A percentile compares a stretch with the other conserved stretches of the same genome.
Conservation (phyloP, 2,329 filamentous ascomycete genomes). For the Aspergillus pseudoglaucus region DNA sequence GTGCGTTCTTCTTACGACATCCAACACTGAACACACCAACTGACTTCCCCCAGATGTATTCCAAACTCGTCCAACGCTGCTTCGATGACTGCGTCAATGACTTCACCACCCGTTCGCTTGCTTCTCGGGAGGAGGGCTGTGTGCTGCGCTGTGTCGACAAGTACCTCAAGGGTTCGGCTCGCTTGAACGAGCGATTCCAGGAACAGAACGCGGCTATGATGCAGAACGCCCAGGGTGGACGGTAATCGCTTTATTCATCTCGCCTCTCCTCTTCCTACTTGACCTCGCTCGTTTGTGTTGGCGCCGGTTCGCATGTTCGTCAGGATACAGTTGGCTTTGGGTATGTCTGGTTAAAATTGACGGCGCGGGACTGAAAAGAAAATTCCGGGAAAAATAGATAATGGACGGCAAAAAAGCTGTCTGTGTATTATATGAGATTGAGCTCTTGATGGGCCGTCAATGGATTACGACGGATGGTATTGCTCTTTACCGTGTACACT, state of each 20-base stretch:
- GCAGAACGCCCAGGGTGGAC: slow-evolving; percentile 45
- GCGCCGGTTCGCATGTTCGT: not conserved
- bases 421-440: too few species aligned
- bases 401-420: too few species aligned
- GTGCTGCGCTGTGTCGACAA: slow-evolving; percentile 94
- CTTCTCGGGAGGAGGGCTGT: slow-evolving; percentile 81
- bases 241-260: not conserved
- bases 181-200: slow-evolving; percentile 85
- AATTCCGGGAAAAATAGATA: too few species aligned
- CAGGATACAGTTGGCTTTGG: too few species aligned
- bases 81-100: slow-evolving; percentile 97
- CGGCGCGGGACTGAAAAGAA: too few species aligned
- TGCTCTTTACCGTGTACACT: too few species aligned
- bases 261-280: not conserved
- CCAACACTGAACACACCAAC: not conserved
- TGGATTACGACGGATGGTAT: too few species aligned
- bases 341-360: too few species aligned
- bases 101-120: slow-evolving; percentile 95
- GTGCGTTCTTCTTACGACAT: slow-evolving; percentile 50
- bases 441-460: too few species aligned
- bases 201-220: slow-evolving; percentile 65
- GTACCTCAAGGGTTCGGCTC: slow-evolving; percentile 84
- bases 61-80: slow-evolving; percentile 57
- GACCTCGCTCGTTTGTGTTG: not conserved
- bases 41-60: slow-evolving; percentile 52